Percentiles rank a stretch among this genome's conserved stretches.
Evolutionary conservation across 495 filamentous ascomycete species (phyloP).

Genomic region (Viridothelium virens): DNA sequence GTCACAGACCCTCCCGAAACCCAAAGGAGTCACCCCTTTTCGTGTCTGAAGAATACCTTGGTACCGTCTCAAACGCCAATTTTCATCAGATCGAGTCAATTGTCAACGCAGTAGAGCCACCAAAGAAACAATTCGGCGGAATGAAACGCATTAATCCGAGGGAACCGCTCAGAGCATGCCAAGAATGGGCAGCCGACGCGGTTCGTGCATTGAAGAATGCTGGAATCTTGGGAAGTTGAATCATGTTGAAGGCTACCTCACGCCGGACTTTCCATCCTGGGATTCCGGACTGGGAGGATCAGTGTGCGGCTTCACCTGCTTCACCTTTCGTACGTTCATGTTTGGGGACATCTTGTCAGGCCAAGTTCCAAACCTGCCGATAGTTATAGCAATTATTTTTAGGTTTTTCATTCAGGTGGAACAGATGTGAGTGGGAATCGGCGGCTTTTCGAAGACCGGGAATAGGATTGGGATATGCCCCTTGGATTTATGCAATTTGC

Average conservation of each 20-base stretch:
- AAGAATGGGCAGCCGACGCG: conserved; percentile 20
- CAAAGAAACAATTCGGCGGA: conserved; percentile 19
- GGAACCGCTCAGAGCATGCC: conserved; percentile 17
- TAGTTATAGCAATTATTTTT: too few species aligned
- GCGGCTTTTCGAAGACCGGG: too few species aligned
- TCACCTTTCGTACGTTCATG: too few species aligned
- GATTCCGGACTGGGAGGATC: too few species aligned
- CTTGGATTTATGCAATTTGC: too few species aligned
- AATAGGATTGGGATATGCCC: too few species aligned
- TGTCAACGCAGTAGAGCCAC: conserved; percentile 13
- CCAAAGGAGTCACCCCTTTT: conserved; percentile 7
- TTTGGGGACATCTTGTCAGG: too few species aligned
- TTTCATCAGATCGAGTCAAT: conserved; percentile 12
- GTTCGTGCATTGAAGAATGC: background rate
- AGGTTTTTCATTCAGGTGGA: too few species aligned
- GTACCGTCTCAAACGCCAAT: conserved; percentile 16
- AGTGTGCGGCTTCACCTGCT: too few species aligned
- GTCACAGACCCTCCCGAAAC: conserved; percentile 9
- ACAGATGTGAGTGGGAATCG: too few species aligned
- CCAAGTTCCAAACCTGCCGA: too few species aligned
- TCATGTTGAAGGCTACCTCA: background rate
- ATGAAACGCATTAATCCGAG: conserved; percentile 16
- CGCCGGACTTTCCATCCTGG: too few species aligned
- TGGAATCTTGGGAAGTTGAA: conserved; percentile 1
- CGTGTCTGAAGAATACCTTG: conserved; percentile 10